Percentiles rank a stretch among this genome's conserved stretches.
Conservation (phyloP, 1,139 yeast genomes). For the Williopsis jadinii region DNA sequence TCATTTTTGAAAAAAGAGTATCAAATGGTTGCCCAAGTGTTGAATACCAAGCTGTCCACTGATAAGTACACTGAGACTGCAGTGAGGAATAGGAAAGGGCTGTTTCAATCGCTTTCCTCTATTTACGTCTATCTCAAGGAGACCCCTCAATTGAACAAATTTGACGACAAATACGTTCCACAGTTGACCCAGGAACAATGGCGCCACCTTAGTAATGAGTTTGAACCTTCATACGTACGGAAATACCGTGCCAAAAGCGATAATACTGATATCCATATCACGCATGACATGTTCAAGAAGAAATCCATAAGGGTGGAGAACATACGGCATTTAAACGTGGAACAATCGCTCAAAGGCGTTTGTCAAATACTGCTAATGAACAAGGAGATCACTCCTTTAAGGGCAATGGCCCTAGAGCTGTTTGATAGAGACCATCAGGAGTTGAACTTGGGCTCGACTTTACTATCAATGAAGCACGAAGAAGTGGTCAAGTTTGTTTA, state of each 20-base stretch:
- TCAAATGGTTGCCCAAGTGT: constrained; percentile 6
- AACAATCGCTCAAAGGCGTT: no score
- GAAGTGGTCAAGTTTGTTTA: no score
- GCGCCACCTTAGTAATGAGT: constrained; percentile 4
- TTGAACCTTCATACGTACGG: constrained; percentile 11
- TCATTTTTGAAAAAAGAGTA: constrained; percentile 13
- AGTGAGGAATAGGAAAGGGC: constrained; percentile 12
- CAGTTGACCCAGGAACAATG: constrained; percentile 6
- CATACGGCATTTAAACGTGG: no score
- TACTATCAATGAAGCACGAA: no score
- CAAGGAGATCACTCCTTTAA: no score
- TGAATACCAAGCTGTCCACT: constrained; percentile 6
- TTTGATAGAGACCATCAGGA: no score
- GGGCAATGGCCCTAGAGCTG: no score
- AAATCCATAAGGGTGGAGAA: neutral
- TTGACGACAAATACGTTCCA: constrained; percentile 6
- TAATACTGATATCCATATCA: constrained; percentile 10
- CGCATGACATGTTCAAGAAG: constrained; percentile 9
- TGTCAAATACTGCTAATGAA: no score
- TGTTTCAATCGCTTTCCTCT: constrained; percentile 11
- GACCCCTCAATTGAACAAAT: constrained; percentile 1
- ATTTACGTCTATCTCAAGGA: constrained; percentile 8
- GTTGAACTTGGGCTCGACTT: no score
- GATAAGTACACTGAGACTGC: constrained; percentile 9
- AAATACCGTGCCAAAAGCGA: constrained; percentile 10